These are phyloP conservation scores for Takashimella koratensis DNA, from an alignment of 1,284 basidiomycete species.

Conservation along the genomic window DNA sequence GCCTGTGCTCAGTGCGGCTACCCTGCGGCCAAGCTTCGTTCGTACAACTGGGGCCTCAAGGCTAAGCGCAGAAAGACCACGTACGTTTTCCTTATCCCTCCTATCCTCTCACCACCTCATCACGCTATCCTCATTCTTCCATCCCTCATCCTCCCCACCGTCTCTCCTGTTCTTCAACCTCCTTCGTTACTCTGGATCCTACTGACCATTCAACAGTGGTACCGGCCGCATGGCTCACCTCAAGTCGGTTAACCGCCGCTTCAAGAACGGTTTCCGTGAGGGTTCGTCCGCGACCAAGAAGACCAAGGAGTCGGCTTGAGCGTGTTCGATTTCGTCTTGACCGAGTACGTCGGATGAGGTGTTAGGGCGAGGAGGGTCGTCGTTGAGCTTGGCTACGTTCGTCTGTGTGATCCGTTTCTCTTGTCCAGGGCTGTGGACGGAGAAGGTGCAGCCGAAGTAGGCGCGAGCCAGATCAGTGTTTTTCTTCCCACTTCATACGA, in stretches of 20 bases:
- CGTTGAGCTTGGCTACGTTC: too few species aligned
- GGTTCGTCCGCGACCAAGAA: constrained; percentile 61
- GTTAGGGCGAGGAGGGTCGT: too few species aligned
- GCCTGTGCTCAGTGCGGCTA: constrained; percentile 95
- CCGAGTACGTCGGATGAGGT: too few species aligned
- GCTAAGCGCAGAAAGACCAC: constrained; percentile 98
- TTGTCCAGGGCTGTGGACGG: too few species aligned
- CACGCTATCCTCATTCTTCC: not conserved
- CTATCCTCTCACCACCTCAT: not conserved
- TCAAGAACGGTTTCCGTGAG: constrained; percentile 94
- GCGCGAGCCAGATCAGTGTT: too few species aligned
- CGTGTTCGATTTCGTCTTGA: not conserved
- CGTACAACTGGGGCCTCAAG: constrained; percentile 97
- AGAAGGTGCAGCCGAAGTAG: too few species aligned
- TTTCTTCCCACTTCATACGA: too few species aligned
- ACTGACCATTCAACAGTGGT: constrained; percentile 56
- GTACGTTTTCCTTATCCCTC: constrained; percentile 20
- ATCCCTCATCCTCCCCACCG: not conserved
- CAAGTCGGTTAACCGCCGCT: constrained; percentile 83
- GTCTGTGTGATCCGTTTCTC: not conserved
- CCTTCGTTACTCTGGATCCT: not conserved
- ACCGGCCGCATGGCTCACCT: constrained; percentile 95
- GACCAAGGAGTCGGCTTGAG: constrained; percentile 44
- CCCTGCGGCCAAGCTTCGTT: constrained; percentile 90
- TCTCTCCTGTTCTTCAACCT: not conserved